Conservation (phyloP, 805 yeast species). For the Wickerhamiella brachini region DNA sequence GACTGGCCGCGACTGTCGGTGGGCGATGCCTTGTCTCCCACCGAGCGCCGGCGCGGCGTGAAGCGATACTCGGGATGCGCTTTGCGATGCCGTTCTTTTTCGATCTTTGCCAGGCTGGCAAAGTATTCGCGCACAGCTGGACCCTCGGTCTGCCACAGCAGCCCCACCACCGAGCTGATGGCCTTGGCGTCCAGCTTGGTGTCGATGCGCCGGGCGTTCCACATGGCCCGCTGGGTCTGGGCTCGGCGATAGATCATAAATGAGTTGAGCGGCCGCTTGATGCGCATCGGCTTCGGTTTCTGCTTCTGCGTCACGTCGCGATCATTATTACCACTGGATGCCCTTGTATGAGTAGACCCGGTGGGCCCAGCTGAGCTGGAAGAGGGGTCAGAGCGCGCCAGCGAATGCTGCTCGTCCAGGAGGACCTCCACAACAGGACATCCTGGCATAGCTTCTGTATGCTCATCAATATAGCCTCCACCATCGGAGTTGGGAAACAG, state of each 20-base stretch:
- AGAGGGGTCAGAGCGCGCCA: no score
- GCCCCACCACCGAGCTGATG: constrained; percentile 31
- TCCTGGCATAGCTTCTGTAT: neutral
- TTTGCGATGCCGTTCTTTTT: constrained; percentile 29
- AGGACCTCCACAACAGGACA: constrained; percentile 1
- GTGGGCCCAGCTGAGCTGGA: no score
- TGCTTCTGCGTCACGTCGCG: no score
- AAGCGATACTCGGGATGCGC: constrained; percentile 34
- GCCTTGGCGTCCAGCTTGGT: constrained; percentile 30
- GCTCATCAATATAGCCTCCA: neutral
- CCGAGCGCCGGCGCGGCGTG: constrained; percentile 26
- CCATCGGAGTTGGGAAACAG: constrained; percentile 14
- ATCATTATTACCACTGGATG: no score
- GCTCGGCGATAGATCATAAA: constrained; percentile 35
- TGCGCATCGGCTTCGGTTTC: neutral
- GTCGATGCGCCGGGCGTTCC: constrained; percentile 18
- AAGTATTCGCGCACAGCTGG: constrained; percentile 27
- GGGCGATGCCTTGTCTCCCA: neutral
- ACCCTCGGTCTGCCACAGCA: constrained; percentile 34
- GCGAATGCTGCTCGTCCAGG: neutral
- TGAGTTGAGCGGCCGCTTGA: constrained; percentile 35
- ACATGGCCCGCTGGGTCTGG: constrained; percentile 30
- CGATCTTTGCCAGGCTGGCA: constrained; percentile 27
- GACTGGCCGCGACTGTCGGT: neutral
- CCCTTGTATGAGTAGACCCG: no score